phyloP scores from a whole-genome alignment of 2,329 filamentous ascomycete genomes.

The Hawksworthiomyces lignivorus region DNA sequence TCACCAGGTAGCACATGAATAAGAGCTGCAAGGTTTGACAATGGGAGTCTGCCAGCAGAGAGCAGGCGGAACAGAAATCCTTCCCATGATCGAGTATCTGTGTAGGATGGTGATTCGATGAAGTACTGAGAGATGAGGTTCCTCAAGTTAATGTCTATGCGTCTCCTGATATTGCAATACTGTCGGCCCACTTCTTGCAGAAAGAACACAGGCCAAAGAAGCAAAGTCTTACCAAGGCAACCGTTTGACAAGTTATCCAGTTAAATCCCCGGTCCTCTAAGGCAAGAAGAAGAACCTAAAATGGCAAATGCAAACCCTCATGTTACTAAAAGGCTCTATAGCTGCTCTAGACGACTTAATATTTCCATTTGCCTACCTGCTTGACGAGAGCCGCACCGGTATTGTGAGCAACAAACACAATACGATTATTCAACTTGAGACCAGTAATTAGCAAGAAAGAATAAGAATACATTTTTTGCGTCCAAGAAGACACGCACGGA shows the following conservation, averaged over 20 bases:
- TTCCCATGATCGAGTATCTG: background rate
- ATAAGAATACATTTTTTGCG: no score
- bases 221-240: background rate
- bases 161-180: no score
- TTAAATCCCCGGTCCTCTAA: background rate
- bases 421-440: no score
- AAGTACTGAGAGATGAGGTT: no score
- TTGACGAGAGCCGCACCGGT: slow-evolving; percentile 6
- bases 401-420: slow-evolving; percentile 7
- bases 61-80: slow-evolving; percentile 5
- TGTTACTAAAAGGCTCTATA: no score
- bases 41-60: background rate
- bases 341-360: no score
- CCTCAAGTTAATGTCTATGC: no score
- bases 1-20: background rate
- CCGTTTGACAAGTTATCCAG: slow-evolving; percentile 1
- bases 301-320: no score
- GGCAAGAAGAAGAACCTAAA: background rate
- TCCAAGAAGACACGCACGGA: no score
- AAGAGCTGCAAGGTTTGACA: background rate
- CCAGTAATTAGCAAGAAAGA: no score
- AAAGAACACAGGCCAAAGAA: background rate
- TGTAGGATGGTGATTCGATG: slow-evolving; percentile 1
- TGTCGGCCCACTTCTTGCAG: no score
- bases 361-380: slow-evolving; percentile 1